A percentile compares a stretch with the other conserved stretches of the same genome.
These are phyloP conservation scores for Phoenix roebelenii DNA, from an alignment of 176 grass and related monocot species.

Conservation along the genomic window DNA sequence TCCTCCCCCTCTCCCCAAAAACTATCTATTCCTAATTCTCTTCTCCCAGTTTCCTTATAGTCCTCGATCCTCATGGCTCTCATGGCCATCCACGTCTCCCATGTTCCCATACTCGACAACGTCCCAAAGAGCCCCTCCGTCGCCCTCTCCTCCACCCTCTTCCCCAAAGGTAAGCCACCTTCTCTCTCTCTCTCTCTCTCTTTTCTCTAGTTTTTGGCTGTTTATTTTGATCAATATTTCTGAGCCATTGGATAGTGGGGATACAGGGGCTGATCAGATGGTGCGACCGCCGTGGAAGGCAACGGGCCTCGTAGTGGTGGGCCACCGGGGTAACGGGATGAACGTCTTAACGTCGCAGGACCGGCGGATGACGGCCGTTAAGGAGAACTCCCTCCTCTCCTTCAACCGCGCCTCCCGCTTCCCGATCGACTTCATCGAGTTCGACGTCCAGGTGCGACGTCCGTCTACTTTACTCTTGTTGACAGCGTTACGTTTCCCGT, in stretches of 20 bases:
- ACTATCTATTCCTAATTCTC: no score
- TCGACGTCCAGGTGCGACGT: slow-evolving; percentile 42
- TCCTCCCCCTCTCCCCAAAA: not conserved
- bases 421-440: slow-evolving; percentile 52
- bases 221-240: no score
- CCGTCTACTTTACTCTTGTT: no score
- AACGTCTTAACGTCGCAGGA: slow-evolving; percentile 40
- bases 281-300: not conserved
- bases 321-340: slow-evolving; percentile 59
- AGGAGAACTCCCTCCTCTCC: slow-evolving; percentile 63
- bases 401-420: slow-evolving; percentile 32
- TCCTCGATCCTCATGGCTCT: slow-evolving; percentile 31
- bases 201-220: no score
- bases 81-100: slow-evolving; percentile 67
- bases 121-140: slow-evolving; percentile 23
- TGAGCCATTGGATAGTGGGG: no score
- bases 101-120: slow-evolving; percentile 42
- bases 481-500: not conserved
- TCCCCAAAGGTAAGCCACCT: slow-evolving; percentile 11
- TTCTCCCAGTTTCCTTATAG: no score
- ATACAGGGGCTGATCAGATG: not conserved
- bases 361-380: slow-evolving; percentile 5
- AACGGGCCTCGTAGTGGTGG: slow-evolving; percentile 33
- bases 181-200: no score
- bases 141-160: slow-evolving; percentile 22